Evolutionary conservation across 2,329 filamentous ascomycete genomes (phyloP).

Genomic region (Apiospora aurea): DNA sequence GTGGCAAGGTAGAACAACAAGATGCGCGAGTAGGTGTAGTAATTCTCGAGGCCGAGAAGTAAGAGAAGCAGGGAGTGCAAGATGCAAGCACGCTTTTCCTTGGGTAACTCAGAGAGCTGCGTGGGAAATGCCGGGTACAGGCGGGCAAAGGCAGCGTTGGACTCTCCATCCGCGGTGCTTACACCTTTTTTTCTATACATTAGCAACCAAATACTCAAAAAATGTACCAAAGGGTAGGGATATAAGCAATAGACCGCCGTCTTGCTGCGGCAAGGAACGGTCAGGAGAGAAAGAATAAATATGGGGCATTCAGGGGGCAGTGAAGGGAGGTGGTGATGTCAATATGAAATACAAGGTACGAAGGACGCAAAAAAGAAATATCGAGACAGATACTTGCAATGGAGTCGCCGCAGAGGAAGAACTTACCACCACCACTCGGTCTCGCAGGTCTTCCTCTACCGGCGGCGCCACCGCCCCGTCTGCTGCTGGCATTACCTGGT

Average conservation of each 20-base stretch:
- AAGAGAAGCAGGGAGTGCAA: conserved; percentile 77
- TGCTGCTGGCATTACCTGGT: conserved; percentile 47
- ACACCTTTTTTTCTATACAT: conserved; percentile 31
- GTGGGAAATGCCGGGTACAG: conserved; percentile 68
- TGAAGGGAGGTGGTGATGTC: background rate
- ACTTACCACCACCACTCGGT: conserved; percentile 45
- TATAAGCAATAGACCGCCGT: background rate
- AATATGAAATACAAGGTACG: too few species aligned
- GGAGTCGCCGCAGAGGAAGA: conserved; percentile 32
- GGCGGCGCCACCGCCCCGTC: conserved; percentile 43
- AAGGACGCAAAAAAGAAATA: conserved; percentile 11
- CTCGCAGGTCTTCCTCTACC: conserved; percentile 37
- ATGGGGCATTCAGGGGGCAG: background rate
- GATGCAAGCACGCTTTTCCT: conserved; percentile 70
- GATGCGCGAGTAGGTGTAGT: conserved; percentile 75
- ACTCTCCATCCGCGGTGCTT: conserved; percentile 50
- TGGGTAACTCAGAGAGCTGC: conserved; percentile 63
- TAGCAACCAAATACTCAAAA: conserved; percentile 39
- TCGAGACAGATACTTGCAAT: conserved; percentile 30
- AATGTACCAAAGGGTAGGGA: conserved; percentile 30
- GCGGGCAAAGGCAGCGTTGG: conserved; percentile 55
- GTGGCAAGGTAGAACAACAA: conserved; percentile 74
- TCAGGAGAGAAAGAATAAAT: background rate
- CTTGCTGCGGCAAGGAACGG: background rate
- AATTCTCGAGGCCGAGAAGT: conserved; percentile 78